phyloP scores from a whole-genome alignment of 2,329 filamentous ascomycete genomes.

The Claviceps humidiphila region DNA sequence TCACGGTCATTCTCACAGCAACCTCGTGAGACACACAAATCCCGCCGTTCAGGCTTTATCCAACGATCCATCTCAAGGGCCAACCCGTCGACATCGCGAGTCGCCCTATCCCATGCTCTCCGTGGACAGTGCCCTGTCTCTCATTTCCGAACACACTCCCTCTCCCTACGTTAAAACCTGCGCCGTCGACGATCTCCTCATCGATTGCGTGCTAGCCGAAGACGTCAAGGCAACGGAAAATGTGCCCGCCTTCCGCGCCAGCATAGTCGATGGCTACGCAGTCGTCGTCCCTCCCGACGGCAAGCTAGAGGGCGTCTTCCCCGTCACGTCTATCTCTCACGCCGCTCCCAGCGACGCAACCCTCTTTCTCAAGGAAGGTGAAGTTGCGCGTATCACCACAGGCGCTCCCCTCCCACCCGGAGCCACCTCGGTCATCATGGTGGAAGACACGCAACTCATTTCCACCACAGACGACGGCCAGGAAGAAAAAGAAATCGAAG shows the following conservation, averaged over 20 bases:
- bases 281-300: conserved; percentile 53
- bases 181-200: conserved; percentile 50
- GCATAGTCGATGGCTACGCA: conserved; percentile 94
- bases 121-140: conserved; percentile 63
- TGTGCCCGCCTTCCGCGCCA: conserved; percentile 87
- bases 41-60: conserved; percentile 20
- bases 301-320: conserved; percentile 65
- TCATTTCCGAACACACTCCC: conserved; percentile 65
- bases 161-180: conserved; percentile 39
- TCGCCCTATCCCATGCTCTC: conserved; percentile 89
- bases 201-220: conserved; percentile 69
- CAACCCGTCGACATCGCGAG: conserved; percentile 60
- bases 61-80: conserved; percentile 47
- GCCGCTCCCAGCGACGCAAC: conserved; percentile 46
- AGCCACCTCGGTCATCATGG: conserved; percentile 80
- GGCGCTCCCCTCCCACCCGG: conserved; percentile 82
- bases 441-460: conserved; percentile 77
- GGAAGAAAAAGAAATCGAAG: conserved; percentile 81
- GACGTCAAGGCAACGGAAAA: conserved; percentile 68
- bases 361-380: conserved; percentile 48
- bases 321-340: conserved; percentile 76
- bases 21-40: conserved; percentile 60
- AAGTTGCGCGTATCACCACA: conserved; percentile 85
- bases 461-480: conserved; percentile 63
- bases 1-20: conserved; percentile 38